Base-by-base conservation (phyloP, 139 green algal genomes). In the Trebouxia sp. region DNA sequence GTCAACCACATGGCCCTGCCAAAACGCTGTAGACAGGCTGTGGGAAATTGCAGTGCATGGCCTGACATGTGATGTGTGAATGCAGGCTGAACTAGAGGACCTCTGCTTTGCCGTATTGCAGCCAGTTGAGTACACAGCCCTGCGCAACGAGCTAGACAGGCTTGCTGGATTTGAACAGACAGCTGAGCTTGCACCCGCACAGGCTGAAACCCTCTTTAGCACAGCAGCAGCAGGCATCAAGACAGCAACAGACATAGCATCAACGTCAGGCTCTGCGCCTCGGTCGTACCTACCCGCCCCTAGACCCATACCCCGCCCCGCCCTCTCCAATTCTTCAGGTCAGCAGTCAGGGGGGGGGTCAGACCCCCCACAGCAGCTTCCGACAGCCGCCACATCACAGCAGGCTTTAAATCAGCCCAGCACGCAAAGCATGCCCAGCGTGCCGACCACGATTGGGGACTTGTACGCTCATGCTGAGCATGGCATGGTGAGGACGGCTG, bases 81-180 rank as follows among this genome's bases (percentile, higher is more conserved):
- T 87, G 62, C 89, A 96, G 88, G 87, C 88, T 3, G 96, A 99
- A 87, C 90, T 99, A 84, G 96, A 99, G 84, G 96, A 99, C 89
- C 87, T 98, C 56, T 97, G 93, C 89, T 98, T 98, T 81, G 95
- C 93, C 7, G 94, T 98, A 41, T 80, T 96, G 39, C 85, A 97
- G 76, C 93, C 91, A 0, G 26, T 77, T 9, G 78, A 85, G 42
- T 96, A 93, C 88, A 82, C 82, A 56, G 43, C 39, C 8, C 81
- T 95, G 80, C 80, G 87, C 17, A 78, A 70, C 15, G 82, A 91
- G 83, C 79, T 93, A 38, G 83, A 91, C 80, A 83, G 76, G 55
- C 55, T 91, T 3, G 89, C 84, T 82, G 86, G 84, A 14, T 39
- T 86, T 35, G 51, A 80, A 10, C 48, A 69, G 9, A 28, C 65